Base-by-base conservation (phyloP, 1,284 basidiomycete genomes). In the Rhizoctonia solani region DNA sequence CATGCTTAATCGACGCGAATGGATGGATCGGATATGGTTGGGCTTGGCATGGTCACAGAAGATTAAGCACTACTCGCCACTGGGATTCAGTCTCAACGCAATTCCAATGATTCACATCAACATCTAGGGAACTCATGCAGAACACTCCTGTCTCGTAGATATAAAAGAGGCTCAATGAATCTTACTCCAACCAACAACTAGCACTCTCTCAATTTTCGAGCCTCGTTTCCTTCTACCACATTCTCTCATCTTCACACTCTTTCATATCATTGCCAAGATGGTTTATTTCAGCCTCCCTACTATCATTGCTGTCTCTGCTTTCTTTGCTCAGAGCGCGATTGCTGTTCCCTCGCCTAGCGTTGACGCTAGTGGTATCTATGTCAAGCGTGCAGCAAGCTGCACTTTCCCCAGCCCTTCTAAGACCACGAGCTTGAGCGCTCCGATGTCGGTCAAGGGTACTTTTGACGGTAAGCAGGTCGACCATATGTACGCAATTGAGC, bases 391-490 rank as follows among this genome's bases (percentile, higher is more conserved):
- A 19, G 66, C 65, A 52, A 66, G 77, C 46, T 77, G 77, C 66
- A 74, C 74, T 32, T 80, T 76, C 68, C 79, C 79, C 1, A 75
- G 67, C 5, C 76, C 78, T 21, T 77, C 79, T 1, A 78, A 73
- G 8, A 79, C 79, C 27, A 76, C 72, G 32, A 74, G 74, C 29
- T 71, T 80, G 49, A 78, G 76, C 71, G 73, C 72, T 23, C 72
- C 78, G 21, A 79, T 77, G 56, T 77, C 74, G 9, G 71, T 81
- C 53, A 73, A 73, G n/a, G 76, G 77, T 19, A 68, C 58, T 14
- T 68, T 68, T 37, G 58, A 68, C 23, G 67, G 67, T 54, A 39
- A 30, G 42, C 46, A 34, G 32, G 27, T 9, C 25, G 27, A n/a
- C n/a, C n/a, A 27, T 68, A 68, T 61, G 42, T 50, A 27, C 41